phyloP scores from a whole-genome alignment of 202 grass and related monocot species.

The Carex arenaria region DNA sequence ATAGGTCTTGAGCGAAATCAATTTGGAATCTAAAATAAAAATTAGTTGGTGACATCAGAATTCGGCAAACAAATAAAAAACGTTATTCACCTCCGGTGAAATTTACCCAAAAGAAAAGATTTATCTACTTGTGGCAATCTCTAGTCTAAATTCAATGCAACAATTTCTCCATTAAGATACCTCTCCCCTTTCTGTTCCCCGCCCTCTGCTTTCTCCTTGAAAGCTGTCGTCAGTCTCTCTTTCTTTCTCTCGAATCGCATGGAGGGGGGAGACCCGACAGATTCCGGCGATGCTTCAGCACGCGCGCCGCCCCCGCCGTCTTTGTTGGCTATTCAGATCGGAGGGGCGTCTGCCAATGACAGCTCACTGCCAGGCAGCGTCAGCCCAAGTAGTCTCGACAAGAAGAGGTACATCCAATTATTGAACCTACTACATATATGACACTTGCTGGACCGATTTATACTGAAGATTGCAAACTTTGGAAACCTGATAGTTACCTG shows the following conservation, averaged over 20 bases:
- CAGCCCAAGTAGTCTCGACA: constrained; percentile 13
- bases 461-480: not conserved
- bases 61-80: not conserved
- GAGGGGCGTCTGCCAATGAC: not conserved
- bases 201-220: not conserved
- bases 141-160: constrained; percentile 4
- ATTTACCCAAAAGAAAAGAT: constrained; percentile 13
- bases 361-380: not conserved
- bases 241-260: constrained; percentile 4
- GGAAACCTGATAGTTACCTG: not conserved
- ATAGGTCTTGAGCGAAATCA: not conserved
- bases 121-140: constrained; percentile 3
- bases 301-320: not conserved
- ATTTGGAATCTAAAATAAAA: not conserved
- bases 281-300: not conserved
- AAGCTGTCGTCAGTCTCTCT: not conserved
- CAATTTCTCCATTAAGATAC: constrained; percentile 15
- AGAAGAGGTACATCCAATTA: constrained; percentile 8
- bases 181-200: not conserved
- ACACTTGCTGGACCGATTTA: not conserved
- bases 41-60: not conserved
- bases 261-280: not conserved
- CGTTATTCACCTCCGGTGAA: not conserved
- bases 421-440: not conserved
- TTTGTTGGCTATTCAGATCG: not conserved